These are phyloP conservation scores for Leptographium wingfieldii DNA, from an alignment of 2,329 filamentous ascomycete genomes.

Conservation along the genomic window DNA sequence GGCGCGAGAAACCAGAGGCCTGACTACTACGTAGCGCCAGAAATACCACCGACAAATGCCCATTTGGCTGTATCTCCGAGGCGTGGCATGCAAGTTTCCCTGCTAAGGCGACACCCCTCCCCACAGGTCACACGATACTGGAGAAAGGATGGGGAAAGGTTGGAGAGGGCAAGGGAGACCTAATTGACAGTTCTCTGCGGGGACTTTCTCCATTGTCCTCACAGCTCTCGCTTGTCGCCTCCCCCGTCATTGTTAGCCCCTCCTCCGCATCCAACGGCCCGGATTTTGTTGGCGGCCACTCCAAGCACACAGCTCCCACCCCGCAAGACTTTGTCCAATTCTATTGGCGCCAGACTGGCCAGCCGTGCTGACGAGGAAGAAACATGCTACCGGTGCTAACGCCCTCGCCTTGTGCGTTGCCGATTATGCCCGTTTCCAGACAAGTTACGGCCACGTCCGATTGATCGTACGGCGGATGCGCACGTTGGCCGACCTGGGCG, in stretches of 20 bases:
- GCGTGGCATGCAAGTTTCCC: background rate
- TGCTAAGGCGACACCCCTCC: background rate
- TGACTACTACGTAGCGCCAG: background rate
- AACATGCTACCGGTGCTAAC: too few relatives aligned
- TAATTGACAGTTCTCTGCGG: background rate
- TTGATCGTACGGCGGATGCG: too few relatives aligned
- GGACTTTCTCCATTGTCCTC: background rate
- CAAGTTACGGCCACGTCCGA: too few relatives aligned
- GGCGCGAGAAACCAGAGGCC: background rate
- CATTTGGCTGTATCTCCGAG: slow-evolving; percentile 13
- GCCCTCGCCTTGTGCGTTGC: too few relatives aligned
- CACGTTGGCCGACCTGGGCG: too few relatives aligned
- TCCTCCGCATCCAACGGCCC: background rate
- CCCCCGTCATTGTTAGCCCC: background rate
- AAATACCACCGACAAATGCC: slow-evolving; percentile 19
- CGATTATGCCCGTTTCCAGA: too few relatives aligned
- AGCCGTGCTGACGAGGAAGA: too few relatives aligned
- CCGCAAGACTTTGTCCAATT: too few relatives aligned
- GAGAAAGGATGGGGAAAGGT: background rate
- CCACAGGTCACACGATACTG: background rate
- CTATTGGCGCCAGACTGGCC: too few relatives aligned
- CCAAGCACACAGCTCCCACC: too few relatives aligned
- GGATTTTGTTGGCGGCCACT: background rate
- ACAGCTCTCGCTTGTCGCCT: background rate
- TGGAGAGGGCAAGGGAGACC: background rate